These are phyloP conservation scores for Henckelia pumila DNA, from an alignment of 257 asterid genomes.

Conservation along the genomic window DNA sequence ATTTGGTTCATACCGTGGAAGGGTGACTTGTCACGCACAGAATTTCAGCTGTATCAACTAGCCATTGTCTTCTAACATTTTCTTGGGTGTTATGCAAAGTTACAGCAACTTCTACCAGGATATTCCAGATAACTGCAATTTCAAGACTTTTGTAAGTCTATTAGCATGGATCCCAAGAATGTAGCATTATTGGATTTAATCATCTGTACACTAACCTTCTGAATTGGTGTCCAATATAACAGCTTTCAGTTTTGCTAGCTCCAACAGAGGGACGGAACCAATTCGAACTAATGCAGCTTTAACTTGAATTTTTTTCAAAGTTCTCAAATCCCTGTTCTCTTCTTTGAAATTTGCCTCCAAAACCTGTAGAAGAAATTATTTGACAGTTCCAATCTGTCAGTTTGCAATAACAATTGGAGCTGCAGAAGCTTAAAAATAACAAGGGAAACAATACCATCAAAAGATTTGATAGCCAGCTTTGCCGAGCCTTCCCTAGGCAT, in stretches of 20 bases:
- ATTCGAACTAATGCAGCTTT: constrained; percentile 74
- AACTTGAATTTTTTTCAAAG: constrained; percentile 56
- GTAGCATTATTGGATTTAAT: constrained; percentile 3
- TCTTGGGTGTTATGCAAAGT: constrained; percentile 62
- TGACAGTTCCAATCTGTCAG: neutral
- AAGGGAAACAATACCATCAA: constrained; percentile 55
- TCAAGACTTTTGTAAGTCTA: constrained; percentile 10
- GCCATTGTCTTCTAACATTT: constrained; percentile 75
- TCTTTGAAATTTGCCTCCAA: constrained; percentile 43
- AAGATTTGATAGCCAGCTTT: constrained; percentile 66
- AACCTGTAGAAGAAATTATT: constrained; percentile 38
- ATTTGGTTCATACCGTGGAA: constrained; percentile 64
- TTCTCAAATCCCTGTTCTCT: constrained; percentile 26
- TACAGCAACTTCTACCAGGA: constrained; percentile 59
- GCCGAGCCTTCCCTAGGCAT: constrained; percentile 76
- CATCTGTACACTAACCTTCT: constrained; percentile 47
- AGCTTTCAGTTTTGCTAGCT: constrained; percentile 65
- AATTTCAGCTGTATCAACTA: constrained; percentile 71
- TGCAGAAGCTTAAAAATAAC: constrained; percentile 10
- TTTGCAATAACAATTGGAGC: neutral
- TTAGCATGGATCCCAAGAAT: constrained; percentile 13
- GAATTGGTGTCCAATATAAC: constrained; percentile 52
- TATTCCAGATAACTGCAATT: constrained; percentile 72
- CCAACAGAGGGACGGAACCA: constrained; percentile 60
- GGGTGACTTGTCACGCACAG: constrained; percentile 77